phyloP scores from a whole-genome alignment of 306 rosid genomes.

The Gynostemma pentaphyllum region DNA sequence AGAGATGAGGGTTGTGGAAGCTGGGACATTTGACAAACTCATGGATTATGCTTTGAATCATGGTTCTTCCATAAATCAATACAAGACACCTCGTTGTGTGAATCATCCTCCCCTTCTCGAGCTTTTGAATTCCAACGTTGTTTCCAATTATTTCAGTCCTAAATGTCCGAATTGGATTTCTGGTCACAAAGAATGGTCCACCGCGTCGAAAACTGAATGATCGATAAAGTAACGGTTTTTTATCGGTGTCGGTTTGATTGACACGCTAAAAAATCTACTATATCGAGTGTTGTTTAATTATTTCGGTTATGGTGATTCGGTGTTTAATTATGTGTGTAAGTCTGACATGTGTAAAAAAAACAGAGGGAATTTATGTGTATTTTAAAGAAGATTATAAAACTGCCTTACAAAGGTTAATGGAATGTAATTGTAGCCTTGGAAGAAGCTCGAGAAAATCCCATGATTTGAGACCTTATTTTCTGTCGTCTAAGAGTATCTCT shows the following conservation, averaged over 20 bases:
- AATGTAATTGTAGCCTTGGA: conserved; percentile 59
- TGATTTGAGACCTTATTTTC: conserved; percentile 54
- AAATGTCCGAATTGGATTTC: conserved; percentile 43
- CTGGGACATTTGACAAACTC: conserved; percentile 45
- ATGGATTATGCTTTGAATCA: conserved; percentile 43
- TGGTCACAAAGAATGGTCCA: conserved; percentile 26
- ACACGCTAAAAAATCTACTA: no score
- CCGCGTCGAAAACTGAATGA: not conserved
- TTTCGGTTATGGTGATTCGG: not conserved
- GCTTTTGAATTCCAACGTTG: conserved; percentile 26
- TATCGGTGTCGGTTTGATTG: no score
- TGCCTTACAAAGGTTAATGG: conserved; percentile 11
- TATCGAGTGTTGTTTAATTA: no score
- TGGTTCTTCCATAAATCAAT: conserved; percentile 59
- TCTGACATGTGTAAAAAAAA: not conserved
- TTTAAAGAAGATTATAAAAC: no score
- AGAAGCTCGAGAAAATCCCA: conserved; percentile 76
- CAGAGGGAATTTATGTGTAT: not conserved
- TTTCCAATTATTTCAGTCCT: conserved; percentile 32
- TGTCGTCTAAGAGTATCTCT: conserved; percentile 51
- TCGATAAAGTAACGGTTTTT: not conserved
- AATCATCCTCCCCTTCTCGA: conserved; percentile 28
- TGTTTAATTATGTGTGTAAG: not conserved
- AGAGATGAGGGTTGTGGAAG: conserved; percentile 40
- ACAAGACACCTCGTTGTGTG: conserved; percentile 48